Base-by-base conservation (phyloP, 495 filamentous ascomycete species). In the Aspergillus haitiensis region DNA sequence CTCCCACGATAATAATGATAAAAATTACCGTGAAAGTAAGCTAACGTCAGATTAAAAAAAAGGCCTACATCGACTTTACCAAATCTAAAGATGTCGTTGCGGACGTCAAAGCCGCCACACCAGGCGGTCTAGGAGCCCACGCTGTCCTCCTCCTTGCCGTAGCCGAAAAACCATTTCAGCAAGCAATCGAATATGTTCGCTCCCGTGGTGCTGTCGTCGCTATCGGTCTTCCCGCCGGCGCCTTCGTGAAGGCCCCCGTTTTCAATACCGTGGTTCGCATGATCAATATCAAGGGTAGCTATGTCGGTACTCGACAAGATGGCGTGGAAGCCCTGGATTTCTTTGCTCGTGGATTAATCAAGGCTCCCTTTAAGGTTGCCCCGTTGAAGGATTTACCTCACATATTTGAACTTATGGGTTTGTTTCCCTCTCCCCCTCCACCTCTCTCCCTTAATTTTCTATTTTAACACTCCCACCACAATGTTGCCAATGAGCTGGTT, bases 221-320 rank as follows among this genome's bases (percentile, higher is more conserved):
- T 63, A 93, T 98, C 61, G 93, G 93, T 56, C 74, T 97, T 10
- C 93, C 93, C 0, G 87, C 89, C 1, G 76, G 82, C 46, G 93
- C 93, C 3, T 90, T 77, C 69, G 80, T 96, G 49, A 82, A 83
- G 58, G 93, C 92, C 4, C 88, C 90, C 8, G 92, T 97, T 27
- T 94, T 96, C 69, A 83, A 89, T 62, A 88, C 88, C 3, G 93
- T 97, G 31, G 81, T 92, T 62, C 82, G 82, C 67, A 96, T 96
- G 91, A 88, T 97, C 74, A 88, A 75, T 62, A 97, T 98, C 82
- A 92, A 90, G 79, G 93, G 93, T 45, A 89, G 85, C 62, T 97
- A 97, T 68, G 93, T 97, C 60, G 93, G 93, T 44, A 96, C 93
- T 73, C 84, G 90, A 46, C 84, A 89, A 70, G 93, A 98, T 67